Conservation (phyloP, 495 filamentous ascomycete genomes). For the Podospora conica region DNA sequence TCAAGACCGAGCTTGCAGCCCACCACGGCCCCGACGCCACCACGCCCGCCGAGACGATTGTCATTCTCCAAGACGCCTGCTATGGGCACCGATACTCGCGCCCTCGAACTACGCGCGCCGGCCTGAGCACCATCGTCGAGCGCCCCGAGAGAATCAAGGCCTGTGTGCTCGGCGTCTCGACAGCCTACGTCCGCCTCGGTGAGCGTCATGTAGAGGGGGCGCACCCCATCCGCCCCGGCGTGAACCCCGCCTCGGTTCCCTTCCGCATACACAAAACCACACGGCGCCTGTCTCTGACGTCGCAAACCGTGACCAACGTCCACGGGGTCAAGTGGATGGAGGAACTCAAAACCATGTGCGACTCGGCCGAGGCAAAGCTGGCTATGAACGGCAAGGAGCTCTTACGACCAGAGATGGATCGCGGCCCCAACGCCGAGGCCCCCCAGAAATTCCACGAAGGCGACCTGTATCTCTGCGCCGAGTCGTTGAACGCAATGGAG, state of each 20-base stretch:
- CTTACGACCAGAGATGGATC: slow-evolving; percentile 49
- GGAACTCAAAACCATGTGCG: slow-evolving; percentile 79
- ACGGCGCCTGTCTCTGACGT: slow-evolving; percentile 56
- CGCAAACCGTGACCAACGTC: slow-evolving; percentile 69
- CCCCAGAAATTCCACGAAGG: slow-evolving; percentile 63
- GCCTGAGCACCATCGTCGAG: slow-evolving; percentile 75
- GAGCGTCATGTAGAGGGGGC: slow-evolving; percentile 68
- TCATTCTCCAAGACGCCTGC: slow-evolving; percentile 85
- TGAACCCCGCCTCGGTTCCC: slow-evolving; percentile 53
- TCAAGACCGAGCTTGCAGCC: slow-evolving; percentile 60
- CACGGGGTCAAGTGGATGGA: slow-evolving; percentile 89
- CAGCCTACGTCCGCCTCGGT: slow-evolving; percentile 85
- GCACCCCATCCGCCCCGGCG: slow-evolving; percentile 51
- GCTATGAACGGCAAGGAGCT: slow-evolving; percentile 71
- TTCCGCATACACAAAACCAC: slow-evolving; percentile 75
- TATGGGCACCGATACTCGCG: slow-evolving; percentile 88
- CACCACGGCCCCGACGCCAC: slow-evolving; percentile 49
- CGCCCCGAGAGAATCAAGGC: slow-evolving; percentile 88
- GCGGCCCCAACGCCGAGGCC: slow-evolving; percentile 40
- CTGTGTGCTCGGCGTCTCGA: slow-evolving; percentile 68
- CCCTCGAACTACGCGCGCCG: slow-evolving; percentile 60
- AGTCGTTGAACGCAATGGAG: slow-evolving; percentile 80
- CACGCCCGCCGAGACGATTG: slow-evolving; percentile 57
- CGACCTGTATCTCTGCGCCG: slow-evolving; percentile 81
- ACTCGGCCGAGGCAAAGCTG: slow-evolving; percentile 65